Evolutionary conservation across 331 rosid species (phyloP), one percentile per base, ranked within the genome.

Genomic region (Dryas integrifolia): DNA sequence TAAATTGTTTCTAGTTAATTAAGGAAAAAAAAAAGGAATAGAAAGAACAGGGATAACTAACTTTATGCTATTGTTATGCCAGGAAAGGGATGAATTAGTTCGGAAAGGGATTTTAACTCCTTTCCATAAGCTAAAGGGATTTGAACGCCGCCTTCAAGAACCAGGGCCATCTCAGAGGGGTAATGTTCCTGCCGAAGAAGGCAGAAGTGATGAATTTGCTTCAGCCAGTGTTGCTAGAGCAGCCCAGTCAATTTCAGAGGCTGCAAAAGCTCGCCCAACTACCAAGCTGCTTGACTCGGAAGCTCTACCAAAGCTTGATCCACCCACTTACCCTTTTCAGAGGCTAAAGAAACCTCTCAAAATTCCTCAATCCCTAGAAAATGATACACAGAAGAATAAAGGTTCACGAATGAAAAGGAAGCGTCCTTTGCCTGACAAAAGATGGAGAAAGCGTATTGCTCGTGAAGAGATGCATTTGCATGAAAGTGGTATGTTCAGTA

Each of bases 81-180:
- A 94, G 98, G 98, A 94, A 88, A 86, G 96, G 83, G 98, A 95
- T 83, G 96, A 91, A 56, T 79, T 91, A 69, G 86, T 95, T 57
- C 85, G 96, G 66, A 91, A 86, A 79, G 98, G 98, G 81, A 77
- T 95, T 70, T 84, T 95, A 46, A 91, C 98, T 62, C 98, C 97
- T 60, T 95, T 95, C 80, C 97, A 92, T 81, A 88, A 83, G 89
- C 83, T 95, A 52, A 91, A 79, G 83, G 98, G 98, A 71, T 91
- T 89, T 82, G 97, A 87, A 72, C 97, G 97, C 16, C 77, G 96
- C 41, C 67, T 89, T 80, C 89, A 91, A 77, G 88, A 86, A 55
- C 81, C 80, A 6, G 86, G 85, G 77, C 68, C 89, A 68, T 86
- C 90, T 69, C 79, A 66, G 62, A 77, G 86, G 73, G 72, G 9